Base-by-base conservation (phyloP, 2,329 filamentous ascomycete species). In the Nemania serpens region DNA sequence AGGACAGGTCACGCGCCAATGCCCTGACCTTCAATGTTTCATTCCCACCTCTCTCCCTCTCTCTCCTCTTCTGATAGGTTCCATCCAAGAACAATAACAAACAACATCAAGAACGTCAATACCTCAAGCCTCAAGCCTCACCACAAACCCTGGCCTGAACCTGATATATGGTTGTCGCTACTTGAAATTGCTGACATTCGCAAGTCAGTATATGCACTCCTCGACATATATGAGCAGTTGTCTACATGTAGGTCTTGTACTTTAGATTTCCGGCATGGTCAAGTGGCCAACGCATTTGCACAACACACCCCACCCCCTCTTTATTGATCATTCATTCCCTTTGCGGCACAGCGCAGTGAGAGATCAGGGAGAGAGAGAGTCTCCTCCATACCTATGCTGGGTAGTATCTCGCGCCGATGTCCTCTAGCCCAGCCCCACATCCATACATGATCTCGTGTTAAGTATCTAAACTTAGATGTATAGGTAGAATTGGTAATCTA, bases 1-100 rank as follows among this genome's bases (percentile, higher is more conserved):
- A 42, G 42, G 45, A 57, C 36, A 18, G 39, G 37, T 50, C 53
- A 57, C 25, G 54, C 57, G 57, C 25, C 47, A 34, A 43, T 42
- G 17, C 57, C 13, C 20, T 33, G 36, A 15, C n/a, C 47, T 50
- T 20, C 13, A 7, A n/a, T 39, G 13, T 43, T 20, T 7, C 3
- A 29, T 7, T 29, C 25, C 7, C 25, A n/a, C n/a, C n/a, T n/a
- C n/a, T n/a, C 25, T 29, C 18, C 33, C 18, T 45, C 50, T n/a
- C 39, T 29, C 25, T 36, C 25, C 10, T 49, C 17, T 18, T 22
- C 42, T 43, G 47, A 57, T 52, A 48, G 34, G 48, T n/a, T 46
- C 50, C 46, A n/a, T n/a, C n/a, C n/a, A n/a, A n/a, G n/a, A 49
- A 49, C 36, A 54, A 49, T 11, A 46, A 36, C 13, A 34, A 53